Evolutionary conservation across 2,329 filamentous ascomycete species (phyloP), one percentile per base, ranked within the genome.

Genomic region (Microdochium nivale): DNA sequence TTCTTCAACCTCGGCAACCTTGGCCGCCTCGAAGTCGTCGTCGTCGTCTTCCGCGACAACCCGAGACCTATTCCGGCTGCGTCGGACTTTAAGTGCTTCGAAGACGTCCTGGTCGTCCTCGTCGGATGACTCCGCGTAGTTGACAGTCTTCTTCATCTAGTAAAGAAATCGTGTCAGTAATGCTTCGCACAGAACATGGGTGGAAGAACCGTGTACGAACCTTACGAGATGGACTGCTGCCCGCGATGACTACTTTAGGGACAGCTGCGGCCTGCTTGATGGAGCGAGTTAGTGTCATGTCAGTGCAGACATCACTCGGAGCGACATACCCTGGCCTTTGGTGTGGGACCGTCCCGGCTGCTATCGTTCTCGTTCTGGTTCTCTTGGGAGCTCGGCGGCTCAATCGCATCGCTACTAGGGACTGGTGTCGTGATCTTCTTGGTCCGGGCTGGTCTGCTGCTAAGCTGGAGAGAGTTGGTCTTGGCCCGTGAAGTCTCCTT

Each of bases 101-200:
- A 91, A 86, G 0, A 88, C 81, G 46, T 84, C 83, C 23, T 91
- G 86, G 49, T 90, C 86, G 13, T 89, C 86, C 50, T 90, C 86
- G 47, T 88, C 87, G 46, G 88, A 89, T 1, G 88, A 90, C 62
- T 96, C 91, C 56, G 87, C 85, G 66, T 97, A 97, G 65, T 79
- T 94, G 58, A 94, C 78, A 0, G 67, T 65, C 62, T 79, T 82
- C 59, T 75, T 81, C 3, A 65, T 67, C 79, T 81, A 50, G 1
- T 2, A 2, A 23, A 43, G 33, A 23, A 32, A 49, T 47, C 19
- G 25, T 2, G 49, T 53, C 21, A 14, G 27, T 10, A 5, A 2
- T 21, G 14, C 2, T 5, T 19, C 49, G 53, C 40, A 54, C 49
- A 27, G 9, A n/a, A 7, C 46, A 10, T 11, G 5, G 37, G 10